Conservation (phyloP, 2,329 filamentous ascomycete species). For the Cercospora zeina region DNA sequence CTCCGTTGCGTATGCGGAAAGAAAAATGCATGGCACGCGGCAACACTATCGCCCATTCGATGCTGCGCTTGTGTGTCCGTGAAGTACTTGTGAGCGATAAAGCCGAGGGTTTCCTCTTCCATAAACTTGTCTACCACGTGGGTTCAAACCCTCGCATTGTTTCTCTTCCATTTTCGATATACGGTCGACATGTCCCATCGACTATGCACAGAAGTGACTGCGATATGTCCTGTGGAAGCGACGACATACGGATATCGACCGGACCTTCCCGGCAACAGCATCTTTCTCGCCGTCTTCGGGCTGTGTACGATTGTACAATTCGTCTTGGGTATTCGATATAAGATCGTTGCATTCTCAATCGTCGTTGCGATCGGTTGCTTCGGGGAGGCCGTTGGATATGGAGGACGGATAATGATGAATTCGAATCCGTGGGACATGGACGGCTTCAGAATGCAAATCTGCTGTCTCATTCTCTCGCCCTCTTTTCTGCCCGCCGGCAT, state of each 20-base stretch:
- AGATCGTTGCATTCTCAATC: conserved; percentile 45
- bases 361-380: conserved; percentile 45
- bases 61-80: not conserved
- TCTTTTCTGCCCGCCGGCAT: conserved; percentile 51
- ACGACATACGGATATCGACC: conserved; percentile 47
- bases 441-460: conserved; percentile 48
- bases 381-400: conserved; percentile 48
- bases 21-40: not conserved
- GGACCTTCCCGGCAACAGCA: conserved; percentile 42
- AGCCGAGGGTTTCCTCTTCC: not conserved
- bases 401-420: conserved; percentile 46
- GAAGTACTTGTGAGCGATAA: not conserved
- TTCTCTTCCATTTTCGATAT: not conserved
- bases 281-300: conserved; percentile 44
- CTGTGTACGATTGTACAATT: conserved; percentile 42
- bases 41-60: not conserved
- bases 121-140: not conserved
- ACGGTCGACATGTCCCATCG: conserved; percentile 12
- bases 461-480: conserved; percentile 47
- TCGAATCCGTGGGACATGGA: conserved; percentile 46
- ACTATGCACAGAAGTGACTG: conserved; percentile 35
- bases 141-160: not conserved
- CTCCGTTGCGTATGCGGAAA: conserved; percentile 1
- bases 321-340: conserved; percentile 40
- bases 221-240: conserved; percentile 41